Base-by-base conservation (phyloP, 2,329 filamentous ascomycete genomes). In the Akanthomyces muscarius region DNA sequence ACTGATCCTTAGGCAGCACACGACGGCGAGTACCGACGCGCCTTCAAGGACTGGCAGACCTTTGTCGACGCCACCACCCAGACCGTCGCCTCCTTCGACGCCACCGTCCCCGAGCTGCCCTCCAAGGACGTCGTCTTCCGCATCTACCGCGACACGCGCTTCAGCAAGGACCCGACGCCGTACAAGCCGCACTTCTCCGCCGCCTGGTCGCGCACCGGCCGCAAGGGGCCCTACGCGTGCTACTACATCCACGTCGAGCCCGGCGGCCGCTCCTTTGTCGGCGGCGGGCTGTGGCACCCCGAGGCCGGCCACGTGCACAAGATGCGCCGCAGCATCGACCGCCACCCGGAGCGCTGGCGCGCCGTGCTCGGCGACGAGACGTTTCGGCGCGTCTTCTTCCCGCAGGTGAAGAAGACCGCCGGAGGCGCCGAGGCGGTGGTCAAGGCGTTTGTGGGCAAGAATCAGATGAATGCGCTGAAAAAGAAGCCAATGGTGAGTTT, bases 101-200 rank as follows among this genome's bases (percentile, higher is more conserved):
- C 89, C 62, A 96, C 92, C 1, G 86, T 97, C 48, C 93, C 93
- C 0, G 92, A 97, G 69, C 78, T 97, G 25, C 93, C 93, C 1
- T 80, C 89, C 61, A 95, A 96, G 74, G 92, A 97, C 71, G 80
- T 96, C 68, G 86, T 92, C 54, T 96, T 94, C 73, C 88, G 92
- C 65, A 95, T 97, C 64, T 92, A 96, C 75, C 83, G 92, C 69
- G 92, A 97, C 69, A 83, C 95, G 50, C 86, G 92, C 62, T 97
- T 96, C 76, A 90, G 84, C 70, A 89, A 91, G 68, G 88, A 96
- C 70, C 89, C 85, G 23, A 95, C 91, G 2, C 92, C 93, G 0
- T 97, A 96, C 80, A 96, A 96, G 87, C 85, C 91, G 61, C 86
- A 93, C 76, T 96, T 93, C 75, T 90, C 89, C 11, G 92, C 89